Conservation (phyloP, 2,329 filamentous ascomycete species). For the Trichoderma cornu-damae region DNA sequence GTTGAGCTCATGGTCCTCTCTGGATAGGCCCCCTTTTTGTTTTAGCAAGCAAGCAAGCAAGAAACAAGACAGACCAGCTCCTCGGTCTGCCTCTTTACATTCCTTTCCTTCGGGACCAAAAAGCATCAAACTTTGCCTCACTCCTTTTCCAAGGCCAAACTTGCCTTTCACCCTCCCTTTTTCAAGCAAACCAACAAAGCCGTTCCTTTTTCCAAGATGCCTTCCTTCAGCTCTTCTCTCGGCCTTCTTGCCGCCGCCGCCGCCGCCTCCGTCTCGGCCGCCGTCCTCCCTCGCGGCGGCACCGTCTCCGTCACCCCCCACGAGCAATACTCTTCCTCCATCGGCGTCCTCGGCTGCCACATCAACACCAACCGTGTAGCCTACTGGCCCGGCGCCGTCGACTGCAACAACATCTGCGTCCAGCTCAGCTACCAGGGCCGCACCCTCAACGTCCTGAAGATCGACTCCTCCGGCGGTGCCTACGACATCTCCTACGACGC, state of each 20-base stretch:
- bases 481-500: constrained; percentile 58
- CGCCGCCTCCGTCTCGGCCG: constrained; percentile 25
- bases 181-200: constrained; percentile 14
- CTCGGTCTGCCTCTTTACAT: not conserved
- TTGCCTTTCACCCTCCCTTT: constrained; percentile 5
- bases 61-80: not conserved
- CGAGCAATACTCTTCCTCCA: constrained; percentile 50
- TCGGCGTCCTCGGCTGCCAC: constrained; percentile 57
- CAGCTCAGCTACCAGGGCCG: constrained; percentile 46
- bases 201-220: constrained; percentile 27
- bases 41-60: not conserved
- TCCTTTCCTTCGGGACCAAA: not conserved
- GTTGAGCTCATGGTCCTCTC: not conserved
- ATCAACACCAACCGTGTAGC: constrained; percentile 56
- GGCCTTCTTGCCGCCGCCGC: constrained; percentile 29
- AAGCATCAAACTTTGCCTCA: constrained; percentile 2
- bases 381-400: constrained; percentile 52
- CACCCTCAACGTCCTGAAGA: constrained; percentile 51
- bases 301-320: constrained; percentile 47
- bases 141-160: not conserved
- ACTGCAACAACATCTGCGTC: constrained; percentile 54
- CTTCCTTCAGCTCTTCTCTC: constrained; percentile 26
- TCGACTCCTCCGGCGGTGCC: constrained; percentile 53
- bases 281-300: constrained; percentile 27
- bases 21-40: not conserved